Base-by-base conservation (phyloP, 1,139 yeast species). In the Hanseniaspora gamundiae region DNA sequence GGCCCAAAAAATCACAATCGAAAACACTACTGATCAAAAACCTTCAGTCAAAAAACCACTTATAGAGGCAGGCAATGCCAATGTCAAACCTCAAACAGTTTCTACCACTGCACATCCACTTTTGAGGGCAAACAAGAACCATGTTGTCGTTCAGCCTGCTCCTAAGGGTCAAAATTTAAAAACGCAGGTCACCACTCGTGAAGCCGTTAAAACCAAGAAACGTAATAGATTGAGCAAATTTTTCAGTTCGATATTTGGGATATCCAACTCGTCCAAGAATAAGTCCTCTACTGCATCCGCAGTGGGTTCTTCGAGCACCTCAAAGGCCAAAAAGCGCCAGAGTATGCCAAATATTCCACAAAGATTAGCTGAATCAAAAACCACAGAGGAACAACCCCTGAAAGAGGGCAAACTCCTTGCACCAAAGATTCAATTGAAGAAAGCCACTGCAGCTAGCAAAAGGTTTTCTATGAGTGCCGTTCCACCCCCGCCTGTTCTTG, bases 191-290 rank as follows among this genome's bases (percentile, higher is more conserved):
- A n/a, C n/a, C n/a, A n/a, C n/a, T n/a, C n/a, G n/a, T n/a, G n/a
- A n/a, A n/a, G n/a, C n/a, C n/a, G n/a, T 38, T 21, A 8, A 36
- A 41, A 21, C 31, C 33, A 27, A 44, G 39, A 26, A 44, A 48
- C 7, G 29, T 26, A 47, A 52, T 33, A 47, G 43, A 45, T 48
- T 45, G 41, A 48, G 47, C 42, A 41, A 22, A 46, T 52, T 7
- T 29, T 57, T 22, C n/a, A 26, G 17, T 8, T 28, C 28, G n/a
- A 31, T 43, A 13, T 43, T 43, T 38, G 36, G 43, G 13, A n/a
- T 19, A 3, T 30, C 35, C n/a, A 30, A 30, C 9, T 14, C 35
- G 9, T n/a, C 35, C n/a, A 30, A 30, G n/a, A 4, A 13, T 5
- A 14, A 28, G 14, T 28, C 30, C 9, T 30, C 35, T 30, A n/a